These are phyloP conservation scores for Penicillium herquei DNA, from an alignment of 495 filamentous ascomycete genomes.

Conservation along the genomic window DNA sequence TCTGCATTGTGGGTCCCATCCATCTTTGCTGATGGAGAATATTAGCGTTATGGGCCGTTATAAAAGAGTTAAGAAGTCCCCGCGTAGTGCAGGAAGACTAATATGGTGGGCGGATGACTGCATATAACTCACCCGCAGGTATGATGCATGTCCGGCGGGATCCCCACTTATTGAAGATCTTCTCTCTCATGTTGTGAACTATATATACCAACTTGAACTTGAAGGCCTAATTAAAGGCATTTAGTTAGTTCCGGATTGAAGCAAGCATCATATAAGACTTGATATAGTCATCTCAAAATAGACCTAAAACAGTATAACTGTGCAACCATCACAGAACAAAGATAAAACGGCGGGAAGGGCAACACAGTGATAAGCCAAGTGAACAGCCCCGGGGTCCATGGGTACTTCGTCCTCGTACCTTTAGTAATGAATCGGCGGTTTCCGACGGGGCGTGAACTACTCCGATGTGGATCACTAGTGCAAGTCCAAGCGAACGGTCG, in stretches of 20 bases:
- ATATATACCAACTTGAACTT: neutral
- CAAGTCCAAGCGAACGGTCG: neutral
- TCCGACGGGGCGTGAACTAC: slow-evolving; percentile 4
- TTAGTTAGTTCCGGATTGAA: slow-evolving; percentile 2
- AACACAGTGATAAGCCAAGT: neutral
- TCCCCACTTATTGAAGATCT: neutral
- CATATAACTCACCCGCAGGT: neutral
- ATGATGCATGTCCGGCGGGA: neutral
- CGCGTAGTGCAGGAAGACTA: neutral
- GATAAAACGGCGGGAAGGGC: neutral
- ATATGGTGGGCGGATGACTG: neutral
- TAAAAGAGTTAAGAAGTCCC: neutral
- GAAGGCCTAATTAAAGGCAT: slow-evolving; percentile 1
- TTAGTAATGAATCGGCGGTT: slow-evolving; percentile 19
- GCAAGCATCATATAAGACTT: too few relatives aligned
- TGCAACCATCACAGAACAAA: too few relatives aligned
- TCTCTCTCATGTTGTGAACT: neutral
- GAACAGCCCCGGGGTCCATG: too few relatives aligned
- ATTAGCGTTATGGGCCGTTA: neutral
- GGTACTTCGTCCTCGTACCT: neutral
- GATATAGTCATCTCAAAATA: too few relatives aligned
- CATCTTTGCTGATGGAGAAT: slow-evolving; percentile 10
- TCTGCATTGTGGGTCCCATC: slow-evolving; percentile 3
- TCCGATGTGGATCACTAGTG: neutral
- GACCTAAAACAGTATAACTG: too few relatives aligned